Percentiles rank a stretch among this genome's conserved stretches.
phyloP scores from a whole-genome alignment of 2,329 filamentous ascomycete genomes.

The Cladophialophora bantiana region DNA sequence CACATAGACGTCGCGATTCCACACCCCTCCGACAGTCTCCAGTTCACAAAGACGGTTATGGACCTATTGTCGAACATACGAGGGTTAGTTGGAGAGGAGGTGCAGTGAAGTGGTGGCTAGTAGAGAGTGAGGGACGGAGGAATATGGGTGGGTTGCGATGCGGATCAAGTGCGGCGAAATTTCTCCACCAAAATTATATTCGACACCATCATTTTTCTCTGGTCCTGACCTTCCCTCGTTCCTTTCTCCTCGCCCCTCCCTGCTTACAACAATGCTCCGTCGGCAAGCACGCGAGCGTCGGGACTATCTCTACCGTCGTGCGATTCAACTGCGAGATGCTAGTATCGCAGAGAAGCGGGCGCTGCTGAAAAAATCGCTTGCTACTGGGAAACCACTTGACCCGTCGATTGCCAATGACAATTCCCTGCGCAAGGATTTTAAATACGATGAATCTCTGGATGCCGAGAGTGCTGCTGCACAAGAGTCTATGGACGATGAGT shows the following conservation, averaged over 20 bases:
- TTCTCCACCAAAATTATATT: conserved; percentile 28
- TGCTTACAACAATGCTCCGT: conserved; percentile 49
- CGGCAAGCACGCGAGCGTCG: conserved; percentile 79
- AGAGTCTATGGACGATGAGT: conserved; percentile 88
- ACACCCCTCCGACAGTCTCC: conserved; percentile 33
- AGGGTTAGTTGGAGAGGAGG: conserved; percentile 10
- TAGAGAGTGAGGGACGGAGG: conserved; percentile 15
- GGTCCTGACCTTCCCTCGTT: not conserved
- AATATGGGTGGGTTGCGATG: conserved; percentile 15
- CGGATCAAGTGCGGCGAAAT: conserved; percentile 25
- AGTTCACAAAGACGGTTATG: conserved; percentile 15
- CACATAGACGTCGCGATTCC: conserved; percentile 28
- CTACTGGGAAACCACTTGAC: conserved; percentile 85
- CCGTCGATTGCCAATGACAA: conserved; percentile 86
- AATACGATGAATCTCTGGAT: conserved; percentile 86
- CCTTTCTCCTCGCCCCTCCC: not conserved
- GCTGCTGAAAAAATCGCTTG: conserved; percentile 83
- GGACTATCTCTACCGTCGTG: conserved; percentile 90
- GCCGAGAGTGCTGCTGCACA: conserved; percentile 86
- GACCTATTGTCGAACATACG: conserved; percentile 23
- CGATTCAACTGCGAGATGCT: conserved; percentile 84
- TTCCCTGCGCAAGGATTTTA: conserved; percentile 81
- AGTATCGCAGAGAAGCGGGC: conserved; percentile 92
- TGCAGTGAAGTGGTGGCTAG: conserved; percentile 4
- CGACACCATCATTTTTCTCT: not conserved